Percentiles rank a stretch among this genome's conserved stretches.
Conservation (phyloP, 2,329 filamentous ascomycete genomes). For the Colletotrichum falcatum region DNA sequence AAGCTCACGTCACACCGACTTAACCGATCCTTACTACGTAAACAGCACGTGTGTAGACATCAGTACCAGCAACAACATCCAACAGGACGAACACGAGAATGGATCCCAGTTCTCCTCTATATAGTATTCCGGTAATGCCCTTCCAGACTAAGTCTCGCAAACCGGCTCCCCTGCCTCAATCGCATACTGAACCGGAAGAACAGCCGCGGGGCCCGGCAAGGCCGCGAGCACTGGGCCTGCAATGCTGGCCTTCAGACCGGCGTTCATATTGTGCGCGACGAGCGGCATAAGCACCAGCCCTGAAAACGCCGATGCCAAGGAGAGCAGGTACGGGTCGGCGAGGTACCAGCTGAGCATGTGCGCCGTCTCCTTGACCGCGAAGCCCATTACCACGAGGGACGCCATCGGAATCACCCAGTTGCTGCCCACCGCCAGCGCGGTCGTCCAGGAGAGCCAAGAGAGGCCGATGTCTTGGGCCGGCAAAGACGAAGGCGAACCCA, state of each 20-base stretch:
- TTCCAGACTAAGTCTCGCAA: constrained; percentile 45
- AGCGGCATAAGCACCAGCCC: constrained; percentile 46
- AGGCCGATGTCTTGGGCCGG: constrained; percentile 57
- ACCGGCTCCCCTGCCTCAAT: constrained; percentile 44
- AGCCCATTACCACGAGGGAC: constrained; percentile 58
- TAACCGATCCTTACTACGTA: constrained; percentile 8
- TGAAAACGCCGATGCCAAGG: constrained; percentile 45
- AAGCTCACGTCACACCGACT: constrained; percentile 6
- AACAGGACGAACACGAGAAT: not conserved
- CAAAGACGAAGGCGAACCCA: constrained; percentile 59
- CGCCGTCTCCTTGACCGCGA: constrained; percentile 56
- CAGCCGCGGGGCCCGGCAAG: constrained; percentile 42
- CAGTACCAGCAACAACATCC: not conserved
- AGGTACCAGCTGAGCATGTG: constrained; percentile 46
- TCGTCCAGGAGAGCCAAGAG: constrained; percentile 60
- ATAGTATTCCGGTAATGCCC: constrained; percentile 40
- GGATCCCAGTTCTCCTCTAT: constrained; percentile 34
- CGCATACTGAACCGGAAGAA: constrained; percentile 44
- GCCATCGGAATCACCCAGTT: constrained; percentile 55
- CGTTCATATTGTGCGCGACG: constrained; percentile 44
- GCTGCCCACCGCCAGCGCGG: constrained; percentile 52
- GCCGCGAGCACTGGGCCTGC: constrained; percentile 44
- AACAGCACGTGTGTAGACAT: no score
- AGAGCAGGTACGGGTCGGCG: constrained; percentile 45
- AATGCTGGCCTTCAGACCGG: constrained; percentile 42